Percentiles rank a stretch among this genome's conserved stretches.
phyloP scores from a whole-genome alignment of 2,329 filamentous ascomycete species.

The Fusarium succisae region DNA sequence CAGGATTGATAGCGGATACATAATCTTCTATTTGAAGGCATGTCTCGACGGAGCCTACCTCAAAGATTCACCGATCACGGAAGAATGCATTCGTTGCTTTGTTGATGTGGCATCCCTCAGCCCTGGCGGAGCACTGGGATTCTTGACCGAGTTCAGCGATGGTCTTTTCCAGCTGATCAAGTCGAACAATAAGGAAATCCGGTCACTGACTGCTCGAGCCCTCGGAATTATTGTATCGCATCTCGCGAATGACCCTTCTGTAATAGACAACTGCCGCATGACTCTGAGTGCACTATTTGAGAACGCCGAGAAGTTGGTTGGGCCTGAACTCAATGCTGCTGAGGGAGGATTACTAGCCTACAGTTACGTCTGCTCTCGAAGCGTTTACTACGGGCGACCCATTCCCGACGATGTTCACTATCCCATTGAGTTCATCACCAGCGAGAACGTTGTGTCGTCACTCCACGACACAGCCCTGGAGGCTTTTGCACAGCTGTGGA shows the following conservation, averaged over 20 bases:
- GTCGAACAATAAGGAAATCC: conserved; percentile 76
- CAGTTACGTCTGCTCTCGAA: conserved; percentile 55
- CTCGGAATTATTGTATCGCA: conserved; percentile 83
- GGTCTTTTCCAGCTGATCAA: conserved; percentile 69
- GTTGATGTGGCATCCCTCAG: conserved; percentile 62
- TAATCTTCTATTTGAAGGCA: conserved; percentile 60
- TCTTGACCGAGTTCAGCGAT: conserved; percentile 58
- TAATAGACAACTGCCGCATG: conserved; percentile 38
- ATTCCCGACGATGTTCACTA: conserved; percentile 43
- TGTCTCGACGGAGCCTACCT: conserved; percentile 66
- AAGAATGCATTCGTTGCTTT: conserved; percentile 62
- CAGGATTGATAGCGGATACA: conserved; percentile 49
- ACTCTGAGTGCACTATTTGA: conserved; percentile 56
- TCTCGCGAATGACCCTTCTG: conserved; percentile 52
- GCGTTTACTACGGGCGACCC: conserved; percentile 53
- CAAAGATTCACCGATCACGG: conserved; percentile 53
- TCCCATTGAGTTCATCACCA: conserved; percentile 47
- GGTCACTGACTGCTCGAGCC: conserved; percentile 72
- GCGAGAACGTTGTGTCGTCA: conserved; percentile 45
- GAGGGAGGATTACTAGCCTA: conserved; percentile 60
- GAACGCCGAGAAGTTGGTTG: conserved; percentile 53
- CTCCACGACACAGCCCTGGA: conserved; percentile 58
- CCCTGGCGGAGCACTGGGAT: conserved; percentile 60
- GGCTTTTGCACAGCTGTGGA: conserved; percentile 58
- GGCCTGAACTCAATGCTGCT: conserved; percentile 55